Conservation (phyloP, 202 grass and related monocot genomes). For the Musa balbisiana region DNA sequence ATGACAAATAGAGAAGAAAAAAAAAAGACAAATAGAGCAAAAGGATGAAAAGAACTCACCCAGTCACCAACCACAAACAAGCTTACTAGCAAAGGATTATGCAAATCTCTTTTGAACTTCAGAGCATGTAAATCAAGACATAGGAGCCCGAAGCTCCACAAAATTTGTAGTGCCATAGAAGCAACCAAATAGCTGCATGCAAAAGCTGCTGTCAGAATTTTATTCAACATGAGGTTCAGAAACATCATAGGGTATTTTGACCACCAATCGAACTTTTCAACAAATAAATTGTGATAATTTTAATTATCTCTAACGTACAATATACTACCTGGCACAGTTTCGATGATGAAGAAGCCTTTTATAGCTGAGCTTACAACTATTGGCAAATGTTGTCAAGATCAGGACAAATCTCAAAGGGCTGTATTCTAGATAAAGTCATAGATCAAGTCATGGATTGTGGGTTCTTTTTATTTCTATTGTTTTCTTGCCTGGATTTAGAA, state of each 20-base stretch:
- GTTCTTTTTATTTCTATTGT: too few species aligned
- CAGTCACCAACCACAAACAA: constrained; percentile 90
- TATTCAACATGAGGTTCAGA: not conserved
- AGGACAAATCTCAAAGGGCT: not conserved
- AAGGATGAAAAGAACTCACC: constrained; percentile 39
- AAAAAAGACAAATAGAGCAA: not conserved
- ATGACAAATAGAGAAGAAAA: not conserved
- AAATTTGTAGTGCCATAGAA: constrained; percentile 80
- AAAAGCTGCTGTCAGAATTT: not conserved
- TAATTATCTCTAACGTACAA: not conserved
- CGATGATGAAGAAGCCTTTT: not conserved
- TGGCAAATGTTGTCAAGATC: not conserved
- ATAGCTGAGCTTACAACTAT: not conserved
- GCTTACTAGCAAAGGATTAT: constrained; percentile 64
- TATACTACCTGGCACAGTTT: not conserved
- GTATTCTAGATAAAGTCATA: too few species aligned
- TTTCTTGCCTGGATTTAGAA: too few species aligned
- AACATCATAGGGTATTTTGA: not conserved
- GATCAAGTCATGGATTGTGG: too few species aligned
- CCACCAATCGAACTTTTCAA: not conserved
- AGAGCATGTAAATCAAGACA: constrained; percentile 85
- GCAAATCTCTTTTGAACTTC: constrained; percentile 54
- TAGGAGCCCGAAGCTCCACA: constrained; percentile 89
- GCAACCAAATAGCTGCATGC: constrained; percentile 83
- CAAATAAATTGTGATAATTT: not conserved